A percentile compares a stretch with the other conserved stretches of the same genome.
Evolutionary conservation across 2,329 filamentous ascomycete species (phyloP).

Genomic region (Plenodomus tracheiphilus): DNA sequence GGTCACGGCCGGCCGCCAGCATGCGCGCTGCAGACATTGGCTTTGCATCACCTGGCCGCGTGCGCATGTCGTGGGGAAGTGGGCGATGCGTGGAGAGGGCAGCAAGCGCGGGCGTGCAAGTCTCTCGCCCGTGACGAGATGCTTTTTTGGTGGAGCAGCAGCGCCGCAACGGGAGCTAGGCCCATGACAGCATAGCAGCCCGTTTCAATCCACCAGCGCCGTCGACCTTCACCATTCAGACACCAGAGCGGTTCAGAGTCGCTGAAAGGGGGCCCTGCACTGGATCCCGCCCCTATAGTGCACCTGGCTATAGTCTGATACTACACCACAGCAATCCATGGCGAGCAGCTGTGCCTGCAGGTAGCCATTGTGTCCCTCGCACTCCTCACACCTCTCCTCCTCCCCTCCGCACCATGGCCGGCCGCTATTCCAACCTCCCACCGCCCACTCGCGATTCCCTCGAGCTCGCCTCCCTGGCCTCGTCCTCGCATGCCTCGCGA

Average conservation of each 20-base stretch:
- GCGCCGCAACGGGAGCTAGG: constrained; percentile 21
- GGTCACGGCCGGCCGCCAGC: constrained; percentile 27
- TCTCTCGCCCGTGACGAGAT: too few species aligned
- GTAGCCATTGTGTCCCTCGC: constrained; percentile 12
- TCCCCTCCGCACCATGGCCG: constrained; percentile 38
- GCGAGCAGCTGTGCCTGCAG: constrained; percentile 18
- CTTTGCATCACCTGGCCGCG: constrained; percentile 31
- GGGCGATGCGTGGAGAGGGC: not conserved
- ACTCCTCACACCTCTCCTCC: not conserved
- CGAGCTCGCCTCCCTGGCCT: constrained; percentile 92
- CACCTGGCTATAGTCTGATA: constrained; percentile 1
- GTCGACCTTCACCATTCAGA: constrained; percentile 19
- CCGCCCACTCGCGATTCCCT: constrained; percentile 78
- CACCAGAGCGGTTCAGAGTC: constrained; percentile 10
- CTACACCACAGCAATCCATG: constrained; percentile 24
- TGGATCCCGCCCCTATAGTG: constrained; percentile 15
- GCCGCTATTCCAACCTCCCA: constrained; percentile 42
- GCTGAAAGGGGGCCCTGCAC: constrained; percentile 10
- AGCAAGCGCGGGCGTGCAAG: constrained; percentile 1
- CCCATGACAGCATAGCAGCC: constrained; percentile 22
- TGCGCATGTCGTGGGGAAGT: constrained; percentile 16
- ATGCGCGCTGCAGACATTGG: constrained; percentile 27
- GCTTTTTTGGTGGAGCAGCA: constrained; percentile 16
- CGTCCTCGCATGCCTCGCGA: constrained; percentile 69
- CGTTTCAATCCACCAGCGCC: constrained; percentile 17